Conservation (phyloP, 495 filamentous ascomycete genomes). For the Aspergillus sparsus region DNA sequence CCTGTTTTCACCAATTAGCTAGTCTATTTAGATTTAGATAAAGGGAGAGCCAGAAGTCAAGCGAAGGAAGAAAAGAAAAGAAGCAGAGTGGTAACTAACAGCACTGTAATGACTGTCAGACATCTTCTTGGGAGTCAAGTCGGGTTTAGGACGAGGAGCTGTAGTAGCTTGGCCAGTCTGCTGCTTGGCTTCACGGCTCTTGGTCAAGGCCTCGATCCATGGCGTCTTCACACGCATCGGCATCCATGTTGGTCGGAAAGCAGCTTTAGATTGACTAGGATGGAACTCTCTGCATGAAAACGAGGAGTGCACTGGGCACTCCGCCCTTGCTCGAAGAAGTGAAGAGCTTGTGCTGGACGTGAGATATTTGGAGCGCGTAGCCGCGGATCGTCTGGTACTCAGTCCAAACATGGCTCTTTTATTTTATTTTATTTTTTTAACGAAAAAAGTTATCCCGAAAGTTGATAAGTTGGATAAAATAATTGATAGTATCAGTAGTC, state of each 20-base stretch:
- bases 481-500: not conserved
- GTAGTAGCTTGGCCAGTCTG: conserved; percentile 31
- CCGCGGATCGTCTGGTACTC: conserved; percentile 24
- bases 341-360: conserved; percentile 3
- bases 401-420: conserved; percentile 21
- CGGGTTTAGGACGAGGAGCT: conserved; percentile 41
- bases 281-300: conserved; percentile 30
- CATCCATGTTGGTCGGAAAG: conserved; percentile 43
- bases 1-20: conserved; percentile 39
- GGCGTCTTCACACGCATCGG: conserved; percentile 63
- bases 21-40: no score
- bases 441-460: no score
- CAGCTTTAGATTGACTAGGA: conserved; percentile 30
- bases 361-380: conserved; percentile 20
- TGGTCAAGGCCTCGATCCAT: conserved; percentile 67
- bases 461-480: not conserved
- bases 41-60: not conserved
- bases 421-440: not conserved
- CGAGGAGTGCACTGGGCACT: conserved; percentile 1
- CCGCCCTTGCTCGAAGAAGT: conserved; percentile 10
- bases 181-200: conserved; percentile 46
- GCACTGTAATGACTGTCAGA: conserved; percentile 63
- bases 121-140: conserved; percentile 64
- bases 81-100: conserved; percentile 41
- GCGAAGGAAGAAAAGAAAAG: not conserved